Percentiles rank a stretch among this genome's conserved stretches.
Conservation (phyloP, 345 rosid species). For the Noccaea caerulescens region DNA sequence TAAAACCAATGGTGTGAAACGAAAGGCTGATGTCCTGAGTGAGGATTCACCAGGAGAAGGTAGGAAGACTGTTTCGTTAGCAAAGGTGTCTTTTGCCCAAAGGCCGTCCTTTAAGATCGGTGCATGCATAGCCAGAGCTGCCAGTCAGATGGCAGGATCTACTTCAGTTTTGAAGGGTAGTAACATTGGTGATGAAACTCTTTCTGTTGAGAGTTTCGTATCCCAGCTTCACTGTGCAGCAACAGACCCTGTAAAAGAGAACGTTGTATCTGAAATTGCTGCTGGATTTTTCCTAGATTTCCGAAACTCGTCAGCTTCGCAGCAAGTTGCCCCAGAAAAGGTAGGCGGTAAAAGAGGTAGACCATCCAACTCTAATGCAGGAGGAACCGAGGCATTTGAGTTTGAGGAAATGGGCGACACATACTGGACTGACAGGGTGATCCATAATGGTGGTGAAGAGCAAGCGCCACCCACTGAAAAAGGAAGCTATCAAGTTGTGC, state of each 20-base stretch:
- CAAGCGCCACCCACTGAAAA: constrained; percentile 54
- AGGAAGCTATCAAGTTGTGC: constrained; percentile 57
- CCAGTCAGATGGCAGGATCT: constrained; percentile 86
- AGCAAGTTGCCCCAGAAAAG: constrained; percentile 46
- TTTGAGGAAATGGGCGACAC: constrained; percentile 90
- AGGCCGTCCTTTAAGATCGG: constrained; percentile 91
- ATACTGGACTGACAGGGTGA: constrained; percentile 90
- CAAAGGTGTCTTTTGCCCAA: constrained; percentile 59
- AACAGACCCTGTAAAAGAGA: constrained; percentile 54
- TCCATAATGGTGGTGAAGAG: constrained; percentile 87
- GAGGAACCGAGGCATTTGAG: constrained; percentile 73
- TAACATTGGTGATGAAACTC: constrained; percentile 54
- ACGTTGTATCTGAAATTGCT: constrained; percentile 52
- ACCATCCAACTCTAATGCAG: constrained; percentile 45
- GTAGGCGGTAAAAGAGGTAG: constrained; percentile 55
- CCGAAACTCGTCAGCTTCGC: constrained; percentile 63
- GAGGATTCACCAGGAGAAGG: constrained; percentile 58
- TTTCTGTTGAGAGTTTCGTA: constrained; percentile 65
- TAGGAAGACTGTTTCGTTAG: constrained; percentile 63
- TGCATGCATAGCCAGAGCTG: constrained; percentile 85
- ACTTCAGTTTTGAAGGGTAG: constrained; percentile 59
- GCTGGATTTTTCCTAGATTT: constrained; percentile 73
- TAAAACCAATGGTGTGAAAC: constrained; percentile 55
- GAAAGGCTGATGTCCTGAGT: constrained; percentile 52
- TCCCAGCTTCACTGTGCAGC: constrained; percentile 70